Evolutionary conservation across 768 basidiomycete species (phyloP).

Genomic region (Phallus indusiatus): DNA sequence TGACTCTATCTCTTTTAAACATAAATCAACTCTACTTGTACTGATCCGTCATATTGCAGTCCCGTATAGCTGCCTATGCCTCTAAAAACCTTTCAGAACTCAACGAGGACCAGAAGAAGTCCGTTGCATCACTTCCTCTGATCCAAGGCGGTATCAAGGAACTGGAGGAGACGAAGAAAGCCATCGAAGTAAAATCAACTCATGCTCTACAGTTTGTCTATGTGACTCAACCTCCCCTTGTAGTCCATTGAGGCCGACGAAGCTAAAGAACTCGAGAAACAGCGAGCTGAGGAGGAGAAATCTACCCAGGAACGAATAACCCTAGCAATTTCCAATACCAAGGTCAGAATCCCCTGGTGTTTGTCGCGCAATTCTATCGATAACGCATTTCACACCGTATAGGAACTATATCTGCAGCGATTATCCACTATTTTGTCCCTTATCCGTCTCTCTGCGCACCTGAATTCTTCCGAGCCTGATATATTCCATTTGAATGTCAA

Average conservation of each 20-base stretch:
- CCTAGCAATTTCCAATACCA: slow-evolving; percentile 44
- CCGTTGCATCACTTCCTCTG: slow-evolving; percentile 59
- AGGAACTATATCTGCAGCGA: slow-evolving; percentile 1
- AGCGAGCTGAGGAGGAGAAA: slow-evolving; percentile 48
- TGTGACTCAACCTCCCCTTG: neutral
- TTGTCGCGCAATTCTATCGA: neutral
- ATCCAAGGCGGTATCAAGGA: slow-evolving; percentile 78
- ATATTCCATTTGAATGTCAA: slow-evolving; percentile 34
- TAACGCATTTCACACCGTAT: neutral
- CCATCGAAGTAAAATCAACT: slow-evolving; percentile 52
- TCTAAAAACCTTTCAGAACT: slow-evolving; percentile 59
- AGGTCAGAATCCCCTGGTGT: slow-evolving; percentile 34
- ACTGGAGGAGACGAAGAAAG: slow-evolving; percentile 74
- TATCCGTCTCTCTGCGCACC: slow-evolving; percentile 52
- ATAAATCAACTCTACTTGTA: neutral
- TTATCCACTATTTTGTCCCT: slow-evolving; percentile 1
- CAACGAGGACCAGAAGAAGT: slow-evolving; percentile 80
- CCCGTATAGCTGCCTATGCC: slow-evolving; percentile 64
- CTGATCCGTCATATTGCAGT: slow-evolving; percentile 29
- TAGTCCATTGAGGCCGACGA: slow-evolving; percentile 60
- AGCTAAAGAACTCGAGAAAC: slow-evolving; percentile 42
- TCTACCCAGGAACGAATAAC: slow-evolving; percentile 45
- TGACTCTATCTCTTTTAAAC: slow-evolving; percentile 5
- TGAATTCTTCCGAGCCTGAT: slow-evolving; percentile 37
- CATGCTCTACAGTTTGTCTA: neutral